phyloP scores from a whole-genome alignment of 73 alveolate genomes.

The Paramecium sexaurelia region DNA sequence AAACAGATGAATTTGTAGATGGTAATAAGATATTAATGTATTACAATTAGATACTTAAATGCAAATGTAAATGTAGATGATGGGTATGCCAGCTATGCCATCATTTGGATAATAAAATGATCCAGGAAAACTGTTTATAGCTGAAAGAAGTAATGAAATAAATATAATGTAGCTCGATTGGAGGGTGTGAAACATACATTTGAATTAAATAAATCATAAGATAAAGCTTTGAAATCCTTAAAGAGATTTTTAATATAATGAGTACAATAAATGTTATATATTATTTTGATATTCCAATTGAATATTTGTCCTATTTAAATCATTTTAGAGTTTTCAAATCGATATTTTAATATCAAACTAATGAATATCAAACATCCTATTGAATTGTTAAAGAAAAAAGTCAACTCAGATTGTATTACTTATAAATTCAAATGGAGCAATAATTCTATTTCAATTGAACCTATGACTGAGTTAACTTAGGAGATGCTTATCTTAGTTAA shows the following conservation, averaged over 20 bases:
- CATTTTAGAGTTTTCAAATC: not conserved
- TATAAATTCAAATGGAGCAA: not conserved
- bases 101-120: slow-evolving; percentile 2
- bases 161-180: not conserved
- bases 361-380: not conserved
- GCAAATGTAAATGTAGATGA: slow-evolving; percentile 2
- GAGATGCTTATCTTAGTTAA: not conserved
- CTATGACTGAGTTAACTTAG: not conserved
- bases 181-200: slow-evolving; percentile 9
- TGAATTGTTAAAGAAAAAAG: not conserved
- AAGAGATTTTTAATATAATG: not conserved
- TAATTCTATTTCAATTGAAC: not conserved
- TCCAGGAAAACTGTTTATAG: slow-evolving; percentile 25
- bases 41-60: not conserved
- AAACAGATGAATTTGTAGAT: slow-evolving; percentile 12
- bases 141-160: not conserved
- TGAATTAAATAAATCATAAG: slow-evolving; percentile 13
- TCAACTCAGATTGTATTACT: not conserved
- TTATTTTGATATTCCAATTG: not conserved
- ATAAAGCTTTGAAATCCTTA: not conserved
- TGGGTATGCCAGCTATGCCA: slow-evolving; percentile 53
- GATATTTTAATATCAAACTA: no score
- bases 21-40: not conserved
- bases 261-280: not conserved
- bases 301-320: not conserved